Base-by-base conservation (phyloP, 1,284 basidiomycete genomes). In the Grifola frondosa region DNA sequence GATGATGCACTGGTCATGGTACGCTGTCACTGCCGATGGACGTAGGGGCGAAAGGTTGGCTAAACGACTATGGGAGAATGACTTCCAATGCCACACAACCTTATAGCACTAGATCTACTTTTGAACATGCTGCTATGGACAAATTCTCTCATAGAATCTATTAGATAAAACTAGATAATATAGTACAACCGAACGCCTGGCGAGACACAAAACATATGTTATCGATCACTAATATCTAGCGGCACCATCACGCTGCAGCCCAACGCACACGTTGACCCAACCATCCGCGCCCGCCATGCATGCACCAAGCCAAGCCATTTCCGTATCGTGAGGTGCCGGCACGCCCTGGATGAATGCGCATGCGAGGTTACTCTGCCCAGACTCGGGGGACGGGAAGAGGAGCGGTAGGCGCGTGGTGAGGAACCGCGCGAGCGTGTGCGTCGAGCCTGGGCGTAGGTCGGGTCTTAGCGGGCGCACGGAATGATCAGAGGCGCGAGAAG, bases 221-320 rank as follows among this genome's bases (percentile, higher is more conserved):
- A 28, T 28, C 26, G 26, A 28, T 10, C 26, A 28, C 26, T 28
- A 28, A 10, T 10, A 28, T 28, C 26, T 10, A n/a, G n/a, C n/a
- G n/a, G 31, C 41, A 28, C 46, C 46, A 16, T 65, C 63, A 12
- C 57, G 58, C 30, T 62, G 34, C 31, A 68, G 35, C 10, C 87
- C 86, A 29, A 95, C 72, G 54, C 91, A 93, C 38, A 96, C 75
- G 56, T 88, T 86, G 20, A 97, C 74, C 95, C 95, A 98, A 6
- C 96, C 96, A 61, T 98, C 96, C 6, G 92, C 91, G 9, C 93
- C 92, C 11, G 85, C 80, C 65, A 97, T 72, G 55, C 91, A 93
- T 10, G 90, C 84, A 11, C 91, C 90, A 11, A 98, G 65, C 95
- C 95, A 98, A 2, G 87, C 91, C 60, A 98, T 76, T 59, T 97